Conservation (phyloP, 352 stramenopile genomes). For the Phytopythium litorale region DNA sequence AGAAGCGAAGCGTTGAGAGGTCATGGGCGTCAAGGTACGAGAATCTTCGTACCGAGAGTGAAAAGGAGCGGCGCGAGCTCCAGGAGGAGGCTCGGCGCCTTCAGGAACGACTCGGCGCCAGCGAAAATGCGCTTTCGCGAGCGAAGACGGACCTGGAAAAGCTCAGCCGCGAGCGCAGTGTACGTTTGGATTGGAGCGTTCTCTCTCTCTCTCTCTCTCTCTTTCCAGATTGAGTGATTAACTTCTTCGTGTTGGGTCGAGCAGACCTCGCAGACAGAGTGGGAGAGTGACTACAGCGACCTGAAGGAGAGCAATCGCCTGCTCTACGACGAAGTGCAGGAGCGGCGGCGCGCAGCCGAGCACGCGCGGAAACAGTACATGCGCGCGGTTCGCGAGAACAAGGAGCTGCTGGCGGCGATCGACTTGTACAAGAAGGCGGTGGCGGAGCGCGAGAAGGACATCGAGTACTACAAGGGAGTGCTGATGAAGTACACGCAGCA, state of each 20-base stretch:
- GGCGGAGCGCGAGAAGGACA: slow-evolving; percentile 56
- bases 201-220: neutral
- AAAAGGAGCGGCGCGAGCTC: slow-evolving; percentile 29
- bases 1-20: slow-evolving; percentile 34
- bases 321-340: slow-evolving; percentile 54
- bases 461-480: slow-evolving; percentile 51
- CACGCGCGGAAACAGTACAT: slow-evolving; percentile 61
- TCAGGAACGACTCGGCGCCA: slow-evolving; percentile 23
- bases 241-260: neutral
- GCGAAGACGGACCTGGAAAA: slow-evolving; percentile 27
- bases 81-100: slow-evolving; percentile 43
- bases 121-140: slow-evolving; percentile 30
- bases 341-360: slow-evolving; percentile 42
- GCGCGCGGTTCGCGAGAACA: slow-evolving; percentile 54
- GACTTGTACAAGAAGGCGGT: slow-evolving; percentile 66
- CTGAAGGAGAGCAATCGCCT: slow-evolving; percentile 69
- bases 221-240: neutral
- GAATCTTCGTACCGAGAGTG: slow-evolving; percentile 37
- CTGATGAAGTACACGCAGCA: slow-evolving; percentile 52
- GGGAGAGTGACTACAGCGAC: slow-evolving; percentile 34
- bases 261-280: slow-evolving; percentile 15
- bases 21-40: slow-evolving; percentile 42
- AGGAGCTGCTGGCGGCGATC: slow-evolving; percentile 53
- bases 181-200: slow-evolving; percentile 3
- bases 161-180: slow-evolving; percentile 21